A percentile compares a stretch with the other conserved stretches of the same genome.
These are phyloP conservation scores for Mycena chlorophos DNA, from an alignment of 768 basidiomycete genomes.

Conservation along the genomic window DNA sequence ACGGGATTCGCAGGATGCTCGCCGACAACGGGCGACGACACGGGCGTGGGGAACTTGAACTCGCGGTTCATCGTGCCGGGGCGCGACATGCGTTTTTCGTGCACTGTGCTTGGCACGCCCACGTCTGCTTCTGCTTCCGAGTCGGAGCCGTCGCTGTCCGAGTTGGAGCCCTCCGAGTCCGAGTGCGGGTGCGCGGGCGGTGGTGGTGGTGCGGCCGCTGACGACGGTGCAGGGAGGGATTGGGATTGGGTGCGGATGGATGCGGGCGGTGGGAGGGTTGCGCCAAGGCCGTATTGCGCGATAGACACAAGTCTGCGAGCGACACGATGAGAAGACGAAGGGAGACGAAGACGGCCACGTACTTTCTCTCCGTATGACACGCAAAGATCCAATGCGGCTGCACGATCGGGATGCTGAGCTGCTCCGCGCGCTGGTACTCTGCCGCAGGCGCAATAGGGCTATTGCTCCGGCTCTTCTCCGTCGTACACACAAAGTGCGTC, in stretches of 20 bases:
- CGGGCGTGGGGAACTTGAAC: conserved; percentile 65
- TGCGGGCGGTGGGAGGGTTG: conserved; percentile 51
- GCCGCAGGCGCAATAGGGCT: conserved; percentile 65
- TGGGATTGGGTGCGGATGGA: conserved; percentile 66
- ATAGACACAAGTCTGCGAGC: conserved; percentile 80
- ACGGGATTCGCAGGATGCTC: conserved; percentile 18
- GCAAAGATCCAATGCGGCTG: conserved; percentile 95
- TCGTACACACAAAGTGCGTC: conserved; percentile 96
- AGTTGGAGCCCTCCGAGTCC: conserved; percentile 42
- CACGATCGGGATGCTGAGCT: conserved; percentile 91
- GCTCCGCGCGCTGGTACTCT: conserved; percentile 93
- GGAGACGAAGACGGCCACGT: conserved; percentile 26
- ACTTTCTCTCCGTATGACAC: conserved; percentile 85
- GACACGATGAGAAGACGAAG: not conserved
- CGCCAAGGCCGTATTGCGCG: conserved; percentile 77
- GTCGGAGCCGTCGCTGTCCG: conserved; percentile 35
- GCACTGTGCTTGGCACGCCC: conserved; percentile 26
- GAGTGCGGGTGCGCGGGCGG: not conserved
- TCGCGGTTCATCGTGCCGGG: conserved; percentile 77
- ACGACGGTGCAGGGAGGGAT: conserved; percentile 33
- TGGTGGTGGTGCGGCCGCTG: conserved; percentile 42
- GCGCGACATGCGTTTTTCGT: conserved; percentile 46
- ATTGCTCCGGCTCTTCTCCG: conserved; percentile 66
- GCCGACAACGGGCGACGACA: conserved; percentile 34
- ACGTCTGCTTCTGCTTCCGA: conserved; percentile 33